Base-by-base conservation (phyloP, 352 stramenopile species). In the Phytopythium litorale region DNA sequence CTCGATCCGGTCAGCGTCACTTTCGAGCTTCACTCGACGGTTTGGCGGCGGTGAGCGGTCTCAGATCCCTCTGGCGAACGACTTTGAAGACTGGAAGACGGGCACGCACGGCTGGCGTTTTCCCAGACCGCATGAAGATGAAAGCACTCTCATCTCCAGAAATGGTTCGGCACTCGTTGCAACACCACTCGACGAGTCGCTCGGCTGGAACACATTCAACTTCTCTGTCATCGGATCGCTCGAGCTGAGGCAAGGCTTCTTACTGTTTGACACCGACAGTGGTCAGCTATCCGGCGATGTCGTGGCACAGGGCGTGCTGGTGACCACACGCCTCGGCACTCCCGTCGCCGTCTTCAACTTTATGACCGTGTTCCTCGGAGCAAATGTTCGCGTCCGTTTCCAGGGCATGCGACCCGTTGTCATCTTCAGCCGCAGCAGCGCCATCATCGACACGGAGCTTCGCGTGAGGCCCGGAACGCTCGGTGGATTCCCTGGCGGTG, bases 81-180 rank as follows among this genome's bases (percentile, higher is more conserved):
- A 98, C 75, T 98, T 99, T 84, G 96, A 99, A 67, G 92, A 98
- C 73, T 98, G 94, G 95, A 93, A 97, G 45, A 84, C 74, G 16
- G 96, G 96, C 0, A 97, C 87, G 13, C 75, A 89, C 50, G 70
- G 72, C 13, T 96, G 87, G 79, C 63, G 64, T 28, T 83, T 91
- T 62, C 58, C 63, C 11, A 62, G 65, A 46, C 33, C 46, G 58
- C 35, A 30, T 51, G 52, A 65, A 52, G 66, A 40, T 21, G 58
- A 50, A 37, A 45, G 23, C 32, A 60, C 48, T 1, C 43, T 72
- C 25, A 9, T n/a, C 35, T 21, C 46, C 23, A 32, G 21, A 8
- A 33, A 52, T 16, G 46, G 13, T 21, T 52, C 46, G 11, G 46
- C 46, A 23, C 23, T 46, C 19, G 37, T n/a, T 0, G 32, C 33